phyloP scores from a whole-genome alignment of 2,329 filamentous ascomycete species.

The Botrytis aclada region DNA sequence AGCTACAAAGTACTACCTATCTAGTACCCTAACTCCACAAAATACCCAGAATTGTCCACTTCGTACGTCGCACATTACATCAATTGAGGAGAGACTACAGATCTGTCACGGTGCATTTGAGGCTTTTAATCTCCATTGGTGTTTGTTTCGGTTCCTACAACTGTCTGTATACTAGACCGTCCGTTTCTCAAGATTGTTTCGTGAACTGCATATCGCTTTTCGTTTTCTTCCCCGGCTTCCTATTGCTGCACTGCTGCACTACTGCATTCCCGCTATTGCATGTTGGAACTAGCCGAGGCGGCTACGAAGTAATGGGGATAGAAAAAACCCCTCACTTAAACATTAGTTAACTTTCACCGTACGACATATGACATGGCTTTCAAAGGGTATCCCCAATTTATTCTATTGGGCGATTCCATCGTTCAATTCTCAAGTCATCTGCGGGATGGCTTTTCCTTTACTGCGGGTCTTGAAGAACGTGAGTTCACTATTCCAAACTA shows the following conservation, averaged over 20 bases:
- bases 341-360: not conserved
- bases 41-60: not conserved
- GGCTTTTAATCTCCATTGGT: not conserved
- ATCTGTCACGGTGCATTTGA: not conserved
- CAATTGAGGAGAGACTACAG: not conserved
- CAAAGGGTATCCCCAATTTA: slow-evolving; percentile 50
- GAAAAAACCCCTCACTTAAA: not conserved
- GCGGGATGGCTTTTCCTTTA: slow-evolving; percentile 69
- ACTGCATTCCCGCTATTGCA: not conserved
- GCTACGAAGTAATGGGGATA: not conserved
- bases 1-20: not conserved
- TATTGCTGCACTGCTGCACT: not conserved
- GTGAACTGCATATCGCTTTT: not conserved
- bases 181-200: not conserved
- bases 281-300: not conserved
- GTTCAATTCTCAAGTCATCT: slow-evolving; percentile 65
- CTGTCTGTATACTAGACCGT: not conserved
- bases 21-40: not conserved
- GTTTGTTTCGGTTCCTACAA: not conserved
- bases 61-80: not conserved
- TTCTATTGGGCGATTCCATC: slow-evolving; percentile 90
- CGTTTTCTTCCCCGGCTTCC: not conserved
- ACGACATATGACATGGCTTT: slow-evolving; percentile 9
- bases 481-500: slow-evolving; percentile 19
- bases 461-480: slow-evolving; percentile 54